A percentile compares a stretch with the other conserved stretches of the same genome.
Evolutionary conservation across 352 stramenopile genomes (phyloP).

Genomic region (Globisporangium polare): DNA sequence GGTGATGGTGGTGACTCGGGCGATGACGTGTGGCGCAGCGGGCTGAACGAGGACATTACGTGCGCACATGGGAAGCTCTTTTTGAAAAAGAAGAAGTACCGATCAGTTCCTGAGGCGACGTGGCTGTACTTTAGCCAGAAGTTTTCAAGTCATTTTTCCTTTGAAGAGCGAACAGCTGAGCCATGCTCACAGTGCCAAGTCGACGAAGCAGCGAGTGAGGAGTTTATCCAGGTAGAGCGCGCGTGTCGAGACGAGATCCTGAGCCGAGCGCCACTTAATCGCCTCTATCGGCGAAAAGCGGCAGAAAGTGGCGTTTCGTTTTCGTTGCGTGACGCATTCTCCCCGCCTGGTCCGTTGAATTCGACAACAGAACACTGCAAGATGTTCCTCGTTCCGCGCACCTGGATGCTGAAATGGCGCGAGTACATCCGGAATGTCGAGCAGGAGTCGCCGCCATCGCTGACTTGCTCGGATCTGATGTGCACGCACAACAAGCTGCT

Average conservation of each 20-base stretch:
- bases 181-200: slow-evolving; percentile 51
- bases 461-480: slow-evolving; percentile 31
- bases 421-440: slow-evolving; percentile 76
- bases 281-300: slow-evolving; percentile 47
- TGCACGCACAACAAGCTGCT: slow-evolving; percentile 60
- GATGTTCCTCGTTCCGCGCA: slow-evolving; percentile 57
- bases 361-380: slow-evolving; percentile 20
- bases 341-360: slow-evolving; percentile 24
- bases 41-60: slow-evolving; percentile 72
- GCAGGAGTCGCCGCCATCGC: slow-evolving; percentile 22
- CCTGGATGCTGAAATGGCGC: slow-evolving; percentile 62
- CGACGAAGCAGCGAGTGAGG: slow-evolving; percentile 44
- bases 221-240: slow-evolving; percentile 49
- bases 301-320: slow-evolving; percentile 26
- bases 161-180: slow-evolving; percentile 24
- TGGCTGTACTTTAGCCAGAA: slow-evolving; percentile 68
- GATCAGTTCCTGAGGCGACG: slow-evolving; percentile 36
- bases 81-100: slow-evolving; percentile 69
- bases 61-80: slow-evolving; percentile 63
- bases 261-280: slow-evolving; percentile 34
- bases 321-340: slow-evolving; percentile 44
- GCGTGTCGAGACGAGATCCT: slow-evolving; percentile 61
- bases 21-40: slow-evolving; percentile 28
- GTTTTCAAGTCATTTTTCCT: slow-evolving; percentile 40
- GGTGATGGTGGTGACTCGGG: slow-evolving; percentile 10